Base-by-base conservation (phyloP, 495 filamentous ascomycete genomes). In the Annulohypoxylon moriforme region DNA sequence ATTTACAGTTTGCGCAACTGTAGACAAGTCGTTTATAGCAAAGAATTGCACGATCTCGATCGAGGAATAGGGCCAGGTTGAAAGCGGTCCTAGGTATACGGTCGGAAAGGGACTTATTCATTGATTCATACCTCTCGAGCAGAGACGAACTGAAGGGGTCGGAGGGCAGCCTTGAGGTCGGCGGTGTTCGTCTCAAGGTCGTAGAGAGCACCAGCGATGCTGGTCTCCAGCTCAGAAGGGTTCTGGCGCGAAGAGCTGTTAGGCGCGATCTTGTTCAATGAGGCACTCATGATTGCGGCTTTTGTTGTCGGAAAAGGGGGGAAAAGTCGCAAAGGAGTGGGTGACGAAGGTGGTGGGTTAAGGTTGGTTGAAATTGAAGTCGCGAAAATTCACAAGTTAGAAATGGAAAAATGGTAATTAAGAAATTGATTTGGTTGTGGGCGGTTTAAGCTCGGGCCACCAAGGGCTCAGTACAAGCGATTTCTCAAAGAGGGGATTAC, bases 181-280 rank as follows among this genome's bases (percentile, higher is more conserved):
- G 92, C 84, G 79, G 94, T 97, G 89, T 97, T 97, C 86, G 89
- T 93, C 92, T 99, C 96, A 81, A 99, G 90, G 76, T 99, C 96
- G 86, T 91, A 96, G 70, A 99, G 92, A 85, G 95, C 96, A 83
- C 89, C 90, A 80, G 96, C 94, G 81, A 99, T 96, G 85, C 82
- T 92, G 79, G 86, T 89, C 92, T 99, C 96, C 74, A 97, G 88
- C 89, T 99, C 96, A 68, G 93, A 96, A 71, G 96, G 96, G 83
- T 89, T 93, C 81, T 91, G 87, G 86, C 94, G 90, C 81, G 94
- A 97, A 49, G 94, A 91, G 88, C 93, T 97, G 89, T 94, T 98
- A 76, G 89, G 83, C 81, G 95, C 94, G 83, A 99, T 98, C 93
- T 98, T 98, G 91, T 95, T 95, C 83, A 96, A 85, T 79, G 91